Percentiles rank a stretch among this genome's conserved stretches.
Evolutionary conservation across 805 yeast genomes (phyloP).

Genomic region (Yamadazyma philogaea): DNA sequence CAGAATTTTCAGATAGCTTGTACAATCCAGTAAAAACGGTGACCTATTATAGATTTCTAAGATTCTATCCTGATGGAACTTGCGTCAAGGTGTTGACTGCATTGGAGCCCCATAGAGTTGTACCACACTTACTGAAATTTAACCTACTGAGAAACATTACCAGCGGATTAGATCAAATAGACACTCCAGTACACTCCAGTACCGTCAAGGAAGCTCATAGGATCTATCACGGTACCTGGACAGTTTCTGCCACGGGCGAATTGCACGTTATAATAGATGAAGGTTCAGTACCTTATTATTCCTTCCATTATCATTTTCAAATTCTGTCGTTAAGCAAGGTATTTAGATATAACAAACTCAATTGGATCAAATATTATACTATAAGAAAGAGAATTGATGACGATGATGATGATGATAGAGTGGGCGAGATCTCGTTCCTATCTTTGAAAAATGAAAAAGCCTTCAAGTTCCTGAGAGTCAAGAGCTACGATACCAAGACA

Average conservation of each 20-base stretch:
- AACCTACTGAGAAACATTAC: constrained; percentile 17
- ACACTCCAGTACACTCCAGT: constrained; percentile 14
- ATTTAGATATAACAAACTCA: constrained; percentile 63
- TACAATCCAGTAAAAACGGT: constrained; percentile 75
- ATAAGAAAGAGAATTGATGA: constrained; percentile 38
- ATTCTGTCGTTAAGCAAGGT: constrained; percentile 57
- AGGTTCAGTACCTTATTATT: constrained; percentile 60
- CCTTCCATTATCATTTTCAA: constrained; percentile 60
- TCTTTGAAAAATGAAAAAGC: constrained; percentile 70
- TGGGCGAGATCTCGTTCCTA: constrained; percentile 47
- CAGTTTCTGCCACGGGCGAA: constrained; percentile 50
- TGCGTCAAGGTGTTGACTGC: constrained; percentile 68
- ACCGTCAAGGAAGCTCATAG: constrained; percentile 29
- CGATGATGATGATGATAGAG: constrained; percentile 50
- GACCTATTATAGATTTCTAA: constrained; percentile 80
- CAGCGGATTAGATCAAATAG: constrained; percentile 13
- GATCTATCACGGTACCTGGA: constrained; percentile 55
- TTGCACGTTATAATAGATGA: constrained; percentile 46
- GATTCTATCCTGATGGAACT: constrained; percentile 78
- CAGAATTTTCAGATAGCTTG: constrained; percentile 65
- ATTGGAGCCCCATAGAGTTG: constrained; percentile 66
- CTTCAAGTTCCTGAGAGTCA: constrained; percentile 70
- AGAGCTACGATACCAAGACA: constrained; percentile 22
- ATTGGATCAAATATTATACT: constrained; percentile 67
- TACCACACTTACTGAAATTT: constrained; percentile 48